Conservation (phyloP, 2,329 filamentous ascomycete genomes). For the Aspergillus viridinutans region DNA sequence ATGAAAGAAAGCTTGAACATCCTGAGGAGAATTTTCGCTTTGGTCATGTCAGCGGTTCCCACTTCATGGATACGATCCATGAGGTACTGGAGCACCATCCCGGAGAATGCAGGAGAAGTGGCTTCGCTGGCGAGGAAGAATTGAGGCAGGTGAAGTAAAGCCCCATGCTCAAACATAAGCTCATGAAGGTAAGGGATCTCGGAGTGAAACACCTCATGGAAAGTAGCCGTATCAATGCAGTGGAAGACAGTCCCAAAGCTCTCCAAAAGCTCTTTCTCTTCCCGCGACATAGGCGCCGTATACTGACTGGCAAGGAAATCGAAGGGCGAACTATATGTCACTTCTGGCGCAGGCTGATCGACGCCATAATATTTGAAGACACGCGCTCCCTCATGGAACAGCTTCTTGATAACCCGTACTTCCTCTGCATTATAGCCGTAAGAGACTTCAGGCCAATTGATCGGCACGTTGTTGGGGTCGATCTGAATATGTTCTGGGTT, state of each 20-base stretch:
- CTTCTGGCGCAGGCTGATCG: constrained; percentile 70
- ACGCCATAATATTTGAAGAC: constrained; percentile 97
- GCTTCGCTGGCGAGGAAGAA: constrained; percentile 99
- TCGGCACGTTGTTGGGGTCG: constrained; percentile 71
- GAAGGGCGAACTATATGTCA: constrained; percentile 72
- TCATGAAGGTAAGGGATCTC: constrained; percentile 96
- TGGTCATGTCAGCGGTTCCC: constrained; percentile 84
- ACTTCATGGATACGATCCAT: constrained; percentile 97
- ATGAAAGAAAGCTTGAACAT: constrained; percentile 99
- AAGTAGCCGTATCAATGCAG: constrained; percentile 95
- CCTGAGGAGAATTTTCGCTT: constrained; percentile 84
- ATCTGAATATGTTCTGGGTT: constrained; percentile 67
- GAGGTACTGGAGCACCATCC: constrained; percentile 94
- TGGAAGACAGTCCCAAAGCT: constrained; percentile 98
- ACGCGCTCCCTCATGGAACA: constrained; percentile 93
- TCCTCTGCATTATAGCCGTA: constrained; percentile 97
- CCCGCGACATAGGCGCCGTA: constrained; percentile 87
- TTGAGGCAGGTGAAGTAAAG: constrained; percentile 89
- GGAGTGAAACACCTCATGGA: constrained; percentile 96
- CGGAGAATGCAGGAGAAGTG: constrained; percentile 94
- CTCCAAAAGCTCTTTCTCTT: constrained; percentile 95
- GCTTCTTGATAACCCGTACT: constrained; percentile 90
- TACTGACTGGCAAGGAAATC: constrained; percentile 94
- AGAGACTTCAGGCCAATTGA: constrained; percentile 92
- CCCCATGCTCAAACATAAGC: constrained; percentile 95